A percentile compares a stretch with the other conserved stretches of the same genome.
Evolutionary conservation across 1,284 basidiomycete species (phyloP).

Genomic region (Gomphus bonarii): DNA sequence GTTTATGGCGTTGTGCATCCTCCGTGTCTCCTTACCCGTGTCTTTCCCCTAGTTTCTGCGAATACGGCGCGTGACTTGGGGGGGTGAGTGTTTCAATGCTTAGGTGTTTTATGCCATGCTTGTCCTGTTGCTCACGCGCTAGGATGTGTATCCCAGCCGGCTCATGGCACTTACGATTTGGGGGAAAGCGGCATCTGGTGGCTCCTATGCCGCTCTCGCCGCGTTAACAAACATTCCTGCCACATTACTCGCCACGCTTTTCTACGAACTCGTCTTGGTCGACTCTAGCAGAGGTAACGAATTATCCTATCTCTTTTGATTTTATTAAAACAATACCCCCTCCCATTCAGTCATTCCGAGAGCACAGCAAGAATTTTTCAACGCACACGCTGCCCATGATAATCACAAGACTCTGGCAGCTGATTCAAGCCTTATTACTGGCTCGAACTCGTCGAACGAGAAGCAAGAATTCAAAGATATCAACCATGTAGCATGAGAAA

Average conservation of each 20-base stretch:
- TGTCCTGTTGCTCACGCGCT: slow-evolving; percentile 6
- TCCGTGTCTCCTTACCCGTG: background rate
- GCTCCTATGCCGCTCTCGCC: slow-evolving; percentile 50
- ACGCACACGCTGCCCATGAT: slow-evolving; percentile 15
- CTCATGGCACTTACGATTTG: slow-evolving; percentile 48
- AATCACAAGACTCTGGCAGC: slow-evolving; percentile 9
- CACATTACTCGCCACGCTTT: slow-evolving; percentile 36
- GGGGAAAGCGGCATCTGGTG: slow-evolving; percentile 43
- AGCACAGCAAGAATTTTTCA: slow-evolving; percentile 15
- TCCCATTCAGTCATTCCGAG: slow-evolving; percentile 12
- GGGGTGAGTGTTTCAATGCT: slow-evolving; percentile 16
- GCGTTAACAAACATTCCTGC: slow-evolving; percentile 58
- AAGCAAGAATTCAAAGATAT: slow-evolving; percentile 4
- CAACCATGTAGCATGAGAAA: slow-evolving; percentile 1
- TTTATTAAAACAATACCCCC: background rate
- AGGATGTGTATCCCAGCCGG: slow-evolving; percentile 21
- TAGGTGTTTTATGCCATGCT: no score
- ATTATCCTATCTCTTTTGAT: slow-evolving; percentile 10
- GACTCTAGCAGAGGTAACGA: slow-evolving; percentile 39
- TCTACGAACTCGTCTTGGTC: slow-evolving; percentile 45
- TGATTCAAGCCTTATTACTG: background rate
- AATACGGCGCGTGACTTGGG: slow-evolving; percentile 64
- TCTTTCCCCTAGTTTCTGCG: slow-evolving; percentile 36
- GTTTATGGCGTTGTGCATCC: background rate
- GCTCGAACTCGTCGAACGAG: slow-evolving; percentile 7